A percentile compares a stretch with the other conserved stretches of the same genome.
Conservation (phyloP, 75 land plant species). For the Larix kaempferi region DNA sequence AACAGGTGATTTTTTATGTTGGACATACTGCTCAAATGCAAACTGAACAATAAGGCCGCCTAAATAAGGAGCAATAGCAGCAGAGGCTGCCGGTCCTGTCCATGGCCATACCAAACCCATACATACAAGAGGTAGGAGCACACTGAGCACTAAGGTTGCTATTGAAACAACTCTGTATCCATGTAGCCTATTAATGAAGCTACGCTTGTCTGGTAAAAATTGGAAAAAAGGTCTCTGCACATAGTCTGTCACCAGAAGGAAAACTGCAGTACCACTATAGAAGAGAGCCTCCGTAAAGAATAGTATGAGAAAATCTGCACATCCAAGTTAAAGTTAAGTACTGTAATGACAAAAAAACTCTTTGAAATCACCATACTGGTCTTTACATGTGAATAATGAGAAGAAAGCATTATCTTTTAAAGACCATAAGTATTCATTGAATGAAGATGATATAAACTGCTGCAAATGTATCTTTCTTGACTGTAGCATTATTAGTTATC, state of each 20-base stretch:
- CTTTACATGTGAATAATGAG: too few relatives aligned
- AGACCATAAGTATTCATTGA: too few relatives aligned
- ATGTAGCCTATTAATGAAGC: conserved; percentile 7
- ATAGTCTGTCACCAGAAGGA: conserved; percentile 60
- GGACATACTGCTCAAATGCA: conserved; percentile 82
- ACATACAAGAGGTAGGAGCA: conserved; percentile 76
- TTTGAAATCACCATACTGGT: too few relatives aligned
- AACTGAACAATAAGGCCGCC: conserved; percentile 92
- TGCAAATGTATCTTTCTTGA: too few relatives aligned
- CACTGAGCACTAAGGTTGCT: conserved; percentile 63
- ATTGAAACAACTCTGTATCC: conserved; percentile 68
- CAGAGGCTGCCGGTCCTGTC: conserved; percentile 99
- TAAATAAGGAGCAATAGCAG: conserved; percentile 90
- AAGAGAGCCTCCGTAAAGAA: conserved; percentile 95
- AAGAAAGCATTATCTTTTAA: too few relatives aligned
- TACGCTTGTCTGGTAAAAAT: conserved; percentile 12
- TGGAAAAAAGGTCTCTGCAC: conserved; percentile 33
- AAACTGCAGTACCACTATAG: conserved; percentile 77
- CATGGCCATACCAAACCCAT: conserved; percentile 98
- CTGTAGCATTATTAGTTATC: too few relatives aligned
- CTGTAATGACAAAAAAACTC: too few relatives aligned
- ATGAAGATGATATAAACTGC: too few relatives aligned
- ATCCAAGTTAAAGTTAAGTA: not conserved
- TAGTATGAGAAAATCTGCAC: conserved; percentile 95
- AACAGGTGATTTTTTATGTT: conserved; percentile 58